phyloP scores from a whole-genome alignment of 192 early-diverging fungal genomes.

The Coemansia sp. region DNA sequence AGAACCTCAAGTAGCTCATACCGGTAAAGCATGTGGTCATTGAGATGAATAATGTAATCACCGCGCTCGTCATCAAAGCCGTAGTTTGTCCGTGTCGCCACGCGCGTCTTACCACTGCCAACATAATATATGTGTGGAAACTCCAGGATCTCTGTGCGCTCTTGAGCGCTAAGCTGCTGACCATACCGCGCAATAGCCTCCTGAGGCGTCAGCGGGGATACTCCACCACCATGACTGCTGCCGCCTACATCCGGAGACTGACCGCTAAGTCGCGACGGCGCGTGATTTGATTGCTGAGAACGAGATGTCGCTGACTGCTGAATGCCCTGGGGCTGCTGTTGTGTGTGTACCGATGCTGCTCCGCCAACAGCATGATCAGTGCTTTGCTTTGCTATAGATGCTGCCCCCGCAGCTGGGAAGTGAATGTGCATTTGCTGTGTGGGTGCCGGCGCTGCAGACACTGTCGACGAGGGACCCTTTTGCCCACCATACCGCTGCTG shows the following conservation, averaged over 20 bases:
- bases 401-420: constrained; percentile 6
- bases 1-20: constrained; percentile 90
- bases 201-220: constrained; percentile 58
- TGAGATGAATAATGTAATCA: constrained; percentile 80
- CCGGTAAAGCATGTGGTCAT: constrained; percentile 90
- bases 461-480: constrained; percentile 42
- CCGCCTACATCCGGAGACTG: constrained; percentile 14
- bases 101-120: constrained; percentile 67
- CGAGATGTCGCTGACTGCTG: constrained; percentile 8
- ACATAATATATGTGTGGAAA: constrained; percentile 86
- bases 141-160: constrained; percentile 82
- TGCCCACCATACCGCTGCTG: constrained; percentile 43
- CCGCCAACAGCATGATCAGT: neutral
- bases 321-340: constrained; percentile 14
- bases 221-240: constrained; percentile 16
- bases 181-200: constrained; percentile 65
- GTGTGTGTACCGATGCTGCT: neutral
- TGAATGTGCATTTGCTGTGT: constrained; percentile 21
- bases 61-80: constrained; percentile 92
- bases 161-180: constrained; percentile 75
- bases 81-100: constrained; percentile 18
- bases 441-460: constrained; percentile 36
- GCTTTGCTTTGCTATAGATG: neutral
- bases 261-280: constrained; percentile 20
- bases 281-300: constrained; percentile 19